Evolutionary conservation across 345 rosid species (phyloP), one percentile per base, ranked within the genome.

Genomic region (Salix koriyanagi): DNA sequence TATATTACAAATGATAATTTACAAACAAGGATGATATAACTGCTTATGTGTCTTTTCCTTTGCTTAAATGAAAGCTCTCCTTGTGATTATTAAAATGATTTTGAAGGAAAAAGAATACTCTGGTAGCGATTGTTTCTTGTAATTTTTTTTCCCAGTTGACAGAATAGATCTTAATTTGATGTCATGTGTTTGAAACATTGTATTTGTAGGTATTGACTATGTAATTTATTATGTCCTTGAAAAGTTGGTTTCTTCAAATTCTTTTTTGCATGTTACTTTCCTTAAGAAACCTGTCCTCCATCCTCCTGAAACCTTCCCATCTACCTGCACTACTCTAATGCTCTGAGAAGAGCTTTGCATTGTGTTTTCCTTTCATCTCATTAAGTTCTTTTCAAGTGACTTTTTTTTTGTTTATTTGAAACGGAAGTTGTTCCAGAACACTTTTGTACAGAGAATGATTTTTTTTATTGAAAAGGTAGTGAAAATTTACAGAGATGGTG

Each of bases 171-270:
- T 32, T 69, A 74, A 64, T 70, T 75, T 79, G 50, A 74, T 68
- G 42, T 72, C 70, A 54, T 61, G 66, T 81, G 30, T 73, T 77
- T 72, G 74, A 69, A 76, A 78, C 67, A 37, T 58, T 58, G 28
- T 58, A 58, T 58, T 74, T 79, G 73, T 81, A 74, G 81, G 72
- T 82, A 58, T 42, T 10, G 10, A 42, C 14, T 11, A 42, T 77
- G 75, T 44, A 46, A 9, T 69, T 65, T 77, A 70, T 74, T 74
- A 42, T 75, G 77, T 48, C 67, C 58, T 44, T 76, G 67, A 75
- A 79, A 77, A 76, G 56, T 78, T 76, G 71, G 77, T 80, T 73
- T 65, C 73, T 44, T 75, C 72, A 9, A 70, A 75, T 81, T 70
- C 65, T 58, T 74, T 58, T 76, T 71, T 48, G 76, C 36, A 44